Percentiles rank a stretch among this genome's conserved stretches.
These are phyloP conservation scores for Verticillium dahliae DNA, from an alignment of 2,329 filamentous ascomycete genomes.

Conservation along the genomic window DNA sequence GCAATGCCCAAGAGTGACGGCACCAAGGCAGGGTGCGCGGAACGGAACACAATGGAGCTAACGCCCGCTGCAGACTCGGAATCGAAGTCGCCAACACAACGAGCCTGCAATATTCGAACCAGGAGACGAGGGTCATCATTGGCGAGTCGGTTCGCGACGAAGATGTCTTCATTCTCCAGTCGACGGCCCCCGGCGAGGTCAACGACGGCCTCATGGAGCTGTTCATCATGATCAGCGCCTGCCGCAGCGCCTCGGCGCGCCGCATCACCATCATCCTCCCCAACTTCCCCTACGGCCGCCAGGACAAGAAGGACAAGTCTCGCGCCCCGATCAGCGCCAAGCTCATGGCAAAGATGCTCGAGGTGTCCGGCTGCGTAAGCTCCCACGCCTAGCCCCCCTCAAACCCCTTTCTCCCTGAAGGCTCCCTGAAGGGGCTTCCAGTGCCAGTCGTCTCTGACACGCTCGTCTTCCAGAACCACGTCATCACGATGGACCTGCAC, in stretches of 20 bases:
- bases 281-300: constrained; percentile 84
- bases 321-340: constrained; percentile 83
- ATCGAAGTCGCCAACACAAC: constrained; percentile 63
- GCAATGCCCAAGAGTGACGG: too few relatives aligned
- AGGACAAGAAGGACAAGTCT: constrained; percentile 85
- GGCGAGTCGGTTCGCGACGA: constrained; percentile 87
- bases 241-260: constrained; percentile 53
- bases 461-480: constrained; percentile 11
- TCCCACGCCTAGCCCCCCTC: neutral
- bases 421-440: neutral
- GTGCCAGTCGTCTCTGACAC: too few relatives aligned
- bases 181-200: constrained; percentile 81
- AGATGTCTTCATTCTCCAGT: constrained; percentile 76
- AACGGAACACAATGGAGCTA: neutral
- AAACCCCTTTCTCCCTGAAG: neutral
- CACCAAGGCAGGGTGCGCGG: neutral
- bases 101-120: constrained; percentile 69
- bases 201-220: constrained; percentile 93
- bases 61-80: constrained; percentile 41
- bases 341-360: constrained; percentile 86
- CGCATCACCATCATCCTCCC: constrained; percentile 84
- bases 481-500: constrained; percentile 86
- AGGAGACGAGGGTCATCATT: constrained; percentile 76
- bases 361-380: constrained; percentile 67
- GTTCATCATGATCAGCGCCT: constrained; percentile 88